phyloP scores from a whole-genome alignment of 2,329 filamentous ascomycete species.

The Pseudogymnoascus sp. region DNA sequence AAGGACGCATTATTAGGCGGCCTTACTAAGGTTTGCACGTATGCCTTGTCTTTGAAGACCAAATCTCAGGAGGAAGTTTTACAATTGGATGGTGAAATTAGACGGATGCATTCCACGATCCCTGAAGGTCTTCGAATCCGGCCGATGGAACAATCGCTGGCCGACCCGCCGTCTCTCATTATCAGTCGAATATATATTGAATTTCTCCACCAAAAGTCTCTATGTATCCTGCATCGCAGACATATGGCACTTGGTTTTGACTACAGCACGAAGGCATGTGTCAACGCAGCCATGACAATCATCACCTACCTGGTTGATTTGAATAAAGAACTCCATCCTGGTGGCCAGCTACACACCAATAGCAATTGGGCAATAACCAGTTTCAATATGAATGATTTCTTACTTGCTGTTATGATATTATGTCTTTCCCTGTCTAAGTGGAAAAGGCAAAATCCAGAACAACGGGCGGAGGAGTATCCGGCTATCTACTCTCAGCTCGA shows the following conservation, averaged over 20 bases:
- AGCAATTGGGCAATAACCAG: slow-evolving; percentile 23
- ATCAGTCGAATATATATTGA: slow-evolving; percentile 21
- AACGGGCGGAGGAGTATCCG: not conserved
- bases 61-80: slow-evolving; percentile 18
- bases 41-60: slow-evolving; percentile 24
- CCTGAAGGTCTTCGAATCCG: slow-evolving; percentile 17
- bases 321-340: slow-evolving; percentile 22
- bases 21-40: slow-evolving; percentile 24
- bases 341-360: slow-evolving; percentile 18
- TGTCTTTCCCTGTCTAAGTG: slow-evolving; percentile 20
- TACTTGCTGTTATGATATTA: slow-evolving; percentile 22
- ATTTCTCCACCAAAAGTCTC: slow-evolving; percentile 23
- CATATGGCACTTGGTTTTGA: slow-evolving; percentile 19
- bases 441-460: slow-evolving; percentile 10
- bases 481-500: slow-evolving; percentile 5
- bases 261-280: slow-evolving; percentile 18
- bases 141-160: slow-evolving; percentile 18
- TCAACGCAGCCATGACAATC: slow-evolving; percentile 18
- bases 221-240: slow-evolving; percentile 25
- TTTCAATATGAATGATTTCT: slow-evolving; percentile 25
- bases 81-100: slow-evolving; percentile 20
- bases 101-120: slow-evolving; percentile 16
- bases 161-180: slow-evolving; percentile 20
- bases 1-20: slow-evolving; percentile 24
- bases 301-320: slow-evolving; percentile 21